Evolutionary conservation across 345 rosid genomes (phyloP).

Genomic region (Trapa incisa): DNA sequence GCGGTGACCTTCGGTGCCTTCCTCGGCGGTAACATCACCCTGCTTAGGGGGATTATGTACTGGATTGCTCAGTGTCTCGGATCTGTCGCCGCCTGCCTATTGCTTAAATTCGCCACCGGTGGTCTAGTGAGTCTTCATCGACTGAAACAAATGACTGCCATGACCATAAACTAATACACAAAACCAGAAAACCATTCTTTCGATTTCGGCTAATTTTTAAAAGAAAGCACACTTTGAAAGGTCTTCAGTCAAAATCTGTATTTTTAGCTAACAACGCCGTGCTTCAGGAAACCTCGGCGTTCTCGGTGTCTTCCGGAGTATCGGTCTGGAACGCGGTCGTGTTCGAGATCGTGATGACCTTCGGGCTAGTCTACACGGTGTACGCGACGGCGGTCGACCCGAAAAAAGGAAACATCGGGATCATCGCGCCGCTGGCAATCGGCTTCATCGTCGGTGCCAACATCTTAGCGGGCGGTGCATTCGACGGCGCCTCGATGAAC

Average conservation of each 20-base stretch:
- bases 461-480: constrained; percentile 30
- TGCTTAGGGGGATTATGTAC: constrained; percentile 48
- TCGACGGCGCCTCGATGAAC: constrained; percentile 56
- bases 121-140: constrained; percentile 30
- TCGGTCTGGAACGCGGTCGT: constrained; percentile 41
- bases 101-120: constrained; percentile 59
- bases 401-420: constrained; percentile 34
- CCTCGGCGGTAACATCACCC: constrained; percentile 57
- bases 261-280: too few species aligned
- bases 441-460: constrained; percentile 34
- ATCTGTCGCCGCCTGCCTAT: constrained; percentile 65
- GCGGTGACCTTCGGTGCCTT: constrained; percentile 87
- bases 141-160: not conserved
- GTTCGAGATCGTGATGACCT: constrained; percentile 61
- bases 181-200: too few species aligned
- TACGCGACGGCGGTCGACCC: constrained; percentile 62
- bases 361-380: constrained; percentile 53
- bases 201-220: too few species aligned
- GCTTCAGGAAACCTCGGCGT: constrained; percentile 26
- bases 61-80: constrained; percentile 84
- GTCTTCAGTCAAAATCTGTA: too few species aligned
- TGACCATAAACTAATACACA: too few species aligned
- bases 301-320: constrained; percentile 23
- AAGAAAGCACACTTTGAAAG: too few species aligned
- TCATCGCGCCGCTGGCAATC: constrained; percentile 23